Conservation (phyloP, 2,329 filamentous ascomycete species). For the Xylariaceae sp. region DNA sequence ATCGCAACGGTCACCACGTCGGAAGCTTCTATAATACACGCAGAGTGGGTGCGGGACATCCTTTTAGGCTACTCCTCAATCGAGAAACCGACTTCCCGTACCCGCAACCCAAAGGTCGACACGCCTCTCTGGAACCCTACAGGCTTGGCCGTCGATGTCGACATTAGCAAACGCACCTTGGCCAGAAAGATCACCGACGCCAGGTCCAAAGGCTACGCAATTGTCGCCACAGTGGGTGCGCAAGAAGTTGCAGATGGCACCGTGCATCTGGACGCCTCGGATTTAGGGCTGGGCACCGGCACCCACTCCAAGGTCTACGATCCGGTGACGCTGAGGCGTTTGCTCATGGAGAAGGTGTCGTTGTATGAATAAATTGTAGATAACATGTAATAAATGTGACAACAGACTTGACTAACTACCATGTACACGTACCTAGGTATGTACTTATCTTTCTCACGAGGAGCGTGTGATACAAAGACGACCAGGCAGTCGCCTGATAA, state of each 20-base stretch:
- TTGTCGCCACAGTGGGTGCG: conserved; percentile 71
- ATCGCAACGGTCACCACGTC: conserved; percentile 70
- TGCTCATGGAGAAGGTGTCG: too few species aligned
- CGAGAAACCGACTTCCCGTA: conserved; percentile 25
- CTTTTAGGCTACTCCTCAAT: conserved; percentile 41
- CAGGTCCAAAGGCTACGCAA: conserved; percentile 67
- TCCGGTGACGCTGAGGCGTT: too few species aligned
- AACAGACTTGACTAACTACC: too few species aligned
- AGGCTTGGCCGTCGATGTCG: conserved; percentile 66
- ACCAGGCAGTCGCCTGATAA: too few species aligned
- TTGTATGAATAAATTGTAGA: too few species aligned
- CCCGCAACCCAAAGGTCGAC: conserved; percentile 16
- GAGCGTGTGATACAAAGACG: too few species aligned
- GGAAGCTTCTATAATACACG: conserved; percentile 50
- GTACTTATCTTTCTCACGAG: too few species aligned
- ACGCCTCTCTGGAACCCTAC: conserved; percentile 53
- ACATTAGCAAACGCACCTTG: conserved; percentile 60
- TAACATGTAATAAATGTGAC: too few species aligned
- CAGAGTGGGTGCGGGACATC: conserved; percentile 45
- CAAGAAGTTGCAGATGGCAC: conserved; percentile 58
- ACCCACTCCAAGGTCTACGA: too few species aligned
- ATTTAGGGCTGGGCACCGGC: conserved; percentile 19
- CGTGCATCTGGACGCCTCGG: conserved; percentile 49
- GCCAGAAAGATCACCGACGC: conserved; percentile 71
- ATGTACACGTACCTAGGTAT: too few species aligned